Evolutionary conservation across 768 basidiomycete species (phyloP).

Genomic region (Phanerochaete carnosa): DNA sequence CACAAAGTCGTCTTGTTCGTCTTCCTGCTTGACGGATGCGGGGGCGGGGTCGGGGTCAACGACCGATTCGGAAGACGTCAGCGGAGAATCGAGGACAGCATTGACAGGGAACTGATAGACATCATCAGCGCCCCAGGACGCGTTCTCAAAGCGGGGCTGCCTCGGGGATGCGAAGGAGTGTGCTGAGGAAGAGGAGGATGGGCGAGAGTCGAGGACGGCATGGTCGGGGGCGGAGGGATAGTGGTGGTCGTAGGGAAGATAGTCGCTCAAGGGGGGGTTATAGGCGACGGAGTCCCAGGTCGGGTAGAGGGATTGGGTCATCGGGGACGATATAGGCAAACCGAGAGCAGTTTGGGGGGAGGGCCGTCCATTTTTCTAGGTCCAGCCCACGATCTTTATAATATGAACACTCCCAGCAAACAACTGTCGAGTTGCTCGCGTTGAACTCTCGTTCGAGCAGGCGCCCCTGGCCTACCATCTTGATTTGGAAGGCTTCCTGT

Average conservation of each 20-base stretch:
- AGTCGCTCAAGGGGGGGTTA: slow-evolving; percentile 1
- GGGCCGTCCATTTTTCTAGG: not conserved
- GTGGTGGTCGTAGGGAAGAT: slow-evolving; percentile 3
- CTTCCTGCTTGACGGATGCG: slow-evolving; percentile 12
- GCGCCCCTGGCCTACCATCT: not conserved
- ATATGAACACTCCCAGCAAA: not conserved
- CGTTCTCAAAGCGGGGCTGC: slow-evolving; percentile 4
- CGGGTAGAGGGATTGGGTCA: not conserved
- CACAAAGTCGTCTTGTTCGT: slow-evolving; percentile 9
- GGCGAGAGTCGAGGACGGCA: not conserved
- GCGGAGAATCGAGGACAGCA: not conserved
- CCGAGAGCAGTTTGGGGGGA: not conserved
- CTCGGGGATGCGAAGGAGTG: not conserved
- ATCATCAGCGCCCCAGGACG: slow-evolving; percentile 5
- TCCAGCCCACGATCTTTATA: not conserved
- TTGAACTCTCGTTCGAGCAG: not conserved
- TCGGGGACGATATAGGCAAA: not conserved
- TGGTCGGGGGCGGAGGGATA: not conserved
- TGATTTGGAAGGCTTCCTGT: not conserved
- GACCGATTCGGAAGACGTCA: slow-evolving; percentile 3
- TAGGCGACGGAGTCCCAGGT: slow-evolving; percentile 6
- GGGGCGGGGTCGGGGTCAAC: not conserved
- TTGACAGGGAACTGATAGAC: slow-evolving; percentile 7
- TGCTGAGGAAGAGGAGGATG: not conserved
- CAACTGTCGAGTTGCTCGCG: not conserved